Base-by-base conservation (phyloP, 2,329 filamentous ascomycete genomes). In the Ophiobolus disseminans region DNA sequence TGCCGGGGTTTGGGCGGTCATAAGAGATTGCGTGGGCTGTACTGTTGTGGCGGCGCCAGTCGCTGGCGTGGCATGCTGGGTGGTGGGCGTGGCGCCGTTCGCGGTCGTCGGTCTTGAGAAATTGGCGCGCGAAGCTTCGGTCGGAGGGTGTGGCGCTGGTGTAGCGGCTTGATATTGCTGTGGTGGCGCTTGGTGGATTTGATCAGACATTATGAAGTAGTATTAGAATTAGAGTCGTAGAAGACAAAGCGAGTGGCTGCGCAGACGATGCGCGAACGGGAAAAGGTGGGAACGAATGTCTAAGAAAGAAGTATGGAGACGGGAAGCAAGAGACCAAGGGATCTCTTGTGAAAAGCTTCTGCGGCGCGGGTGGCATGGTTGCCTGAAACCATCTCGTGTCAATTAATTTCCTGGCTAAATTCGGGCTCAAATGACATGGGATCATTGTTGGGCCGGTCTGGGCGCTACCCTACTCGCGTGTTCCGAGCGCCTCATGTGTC, bases 131-230 rank as follows among this genome's bases (percentile, higher is more conserved):
- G 44, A 23, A 25, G 23, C 22, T 16, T 23, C 39, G 23, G 26
- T 34, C 5, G 45, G 32, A 11, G 44, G 37, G 11, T 35, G 23
- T n/a, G 32, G 35, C 22, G 44, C 22, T 13, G 49, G 22, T 7
- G 42, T 20, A 32, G 16, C 23, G 7, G 40, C 36, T 23, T 14
- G 20, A 7, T 48, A 28, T 23, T 31, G 44, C 26, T 43, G 51
- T 14, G 43, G 41, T 14, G 51, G 37, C 22, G 36, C 45, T 6
- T 21, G 38, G 9, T 32, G 38, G 2, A 36, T 45, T 30, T 47
- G 42, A 19, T 45, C 32, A 40, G 55, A 57, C 55, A 58, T 58
- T 42, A 53, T 51, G 26, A 34, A 6, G 36, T 30, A 34, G 44
- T 34, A 48, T 19, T 42, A 32, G n/a, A n/a, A n/a, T n/a, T n/a